phyloP scores from a whole-genome alignment of 106 monocot species.

The Cymbidium sinense region DNA sequence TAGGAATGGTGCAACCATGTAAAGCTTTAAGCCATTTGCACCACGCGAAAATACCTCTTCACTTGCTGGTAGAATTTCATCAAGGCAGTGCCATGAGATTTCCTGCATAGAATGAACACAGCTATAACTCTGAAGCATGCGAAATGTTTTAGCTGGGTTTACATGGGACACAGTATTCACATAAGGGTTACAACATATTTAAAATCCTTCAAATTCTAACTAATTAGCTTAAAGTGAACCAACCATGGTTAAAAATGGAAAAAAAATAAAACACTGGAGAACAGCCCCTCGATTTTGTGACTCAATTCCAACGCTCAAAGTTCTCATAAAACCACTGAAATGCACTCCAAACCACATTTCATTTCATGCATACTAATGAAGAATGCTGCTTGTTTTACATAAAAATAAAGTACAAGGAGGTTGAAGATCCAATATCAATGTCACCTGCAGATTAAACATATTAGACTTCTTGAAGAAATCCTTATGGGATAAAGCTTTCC shows the following conservation, averaged over 20 bases:
- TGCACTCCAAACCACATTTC: neutral
- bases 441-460: no score
- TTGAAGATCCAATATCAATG: no score
- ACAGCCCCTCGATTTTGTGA: neutral
- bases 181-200: neutral
- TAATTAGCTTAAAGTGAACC: neutral
- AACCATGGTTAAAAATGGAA: neutral
- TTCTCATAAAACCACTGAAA: neutral
- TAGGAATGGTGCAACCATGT: constrained; percentile 95
- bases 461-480: no score
- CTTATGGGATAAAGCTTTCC: no score
- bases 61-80: constrained; percentile 71
- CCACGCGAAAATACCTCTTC: constrained; percentile 69
- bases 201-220: neutral
- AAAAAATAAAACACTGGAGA: neutral
- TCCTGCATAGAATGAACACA: constrained; percentile 41
- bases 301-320: neutral
- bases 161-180: neutral
- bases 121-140: neutral
- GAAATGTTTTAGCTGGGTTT: neutral
- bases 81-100: constrained; percentile 89
- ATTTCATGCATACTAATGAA: neutral
- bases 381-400: no score
- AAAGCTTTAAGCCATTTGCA: constrained; percentile 86
- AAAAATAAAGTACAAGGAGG: no score